Evolutionary conservation across 1,139 yeast genomes (phyloP), one percentile per base, ranked within the genome.

Genomic region (Kluyveromyces sp.): DNA sequence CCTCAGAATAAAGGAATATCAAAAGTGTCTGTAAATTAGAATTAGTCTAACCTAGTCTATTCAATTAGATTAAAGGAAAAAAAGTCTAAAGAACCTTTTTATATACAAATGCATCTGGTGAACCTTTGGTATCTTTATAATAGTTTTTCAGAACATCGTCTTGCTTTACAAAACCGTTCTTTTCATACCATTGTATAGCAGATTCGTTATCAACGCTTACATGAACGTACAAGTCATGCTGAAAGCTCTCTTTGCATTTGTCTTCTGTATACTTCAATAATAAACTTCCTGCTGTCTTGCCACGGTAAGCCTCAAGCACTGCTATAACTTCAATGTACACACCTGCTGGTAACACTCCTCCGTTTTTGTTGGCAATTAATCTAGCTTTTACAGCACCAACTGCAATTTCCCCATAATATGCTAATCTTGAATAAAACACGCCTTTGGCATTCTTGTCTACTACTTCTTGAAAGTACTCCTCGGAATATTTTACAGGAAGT

Each of bases 381-480:
- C 74, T 74, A 36, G 80, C 80, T 53, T 74, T 78, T 33, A 85
- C 68, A 2, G 80, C 82, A 3, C 90, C 95, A 4, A 86, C 88
- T 8, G 94, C 86, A 10, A 79, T 68, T 53, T 80, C 88, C 15
- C 80, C 73, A 59, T 72, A 78, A 63, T 65, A 81, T 2, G 82
- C 86, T 48, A 73, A 53, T 43, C 55, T 53, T 31, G 54, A 48
- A 38, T 51, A 54, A 40, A 49, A 52, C 5, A 51, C 45, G 15
- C 45, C 49, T 25, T 48, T 50, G n/a, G 41, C 46, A 25, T 51
- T 46, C n/a, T 48, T 34, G 21, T 46, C 35, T 26, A 53, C 51
- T 26, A 51, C 36, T 46, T 55, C 59, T 39, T 52, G 41, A 39
- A 52, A 51, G 47, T 48, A 56, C 38, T 46, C 38, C 8, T 49